Base-by-base conservation (phyloP, 163 green algal species). In the Chloroidium sp. region DNA sequence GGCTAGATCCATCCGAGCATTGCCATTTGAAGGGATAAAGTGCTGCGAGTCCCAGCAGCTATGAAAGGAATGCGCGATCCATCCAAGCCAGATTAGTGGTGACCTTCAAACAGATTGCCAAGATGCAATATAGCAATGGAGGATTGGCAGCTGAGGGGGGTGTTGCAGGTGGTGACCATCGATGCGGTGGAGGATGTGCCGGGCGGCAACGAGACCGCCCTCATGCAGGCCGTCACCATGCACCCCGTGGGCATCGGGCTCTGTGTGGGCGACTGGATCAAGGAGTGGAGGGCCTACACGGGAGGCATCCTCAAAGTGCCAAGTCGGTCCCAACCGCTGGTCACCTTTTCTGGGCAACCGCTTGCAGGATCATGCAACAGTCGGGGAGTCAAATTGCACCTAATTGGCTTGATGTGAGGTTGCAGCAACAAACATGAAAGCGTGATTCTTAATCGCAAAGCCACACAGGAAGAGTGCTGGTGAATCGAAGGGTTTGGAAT, bases 231-330 rank as follows among this genome's bases (percentile, higher is more conserved):
- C 2, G 82, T 86, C 59, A 69, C 58, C 3, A 36, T 72, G 79
- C 82, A 84, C 57, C 86, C 86, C 3, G 80, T 87, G 59, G 78
- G 80, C 1, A 69, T 84, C 8, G 86, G 81, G 13, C 75, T 89
- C 61, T 89, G 86, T 80, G 80, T 77, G 1, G 83, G 86, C 0
- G 68, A 76, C 10, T 82, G 82, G 72, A 81, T 89, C 2, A 77
- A 87, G 59, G 79, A 84, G 64, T 89, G 86, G 86, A 83, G 83
- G 75, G 77, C 75, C 2, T 88, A 87, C 80, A 84, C 72, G 13
- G 77, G 82, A 64, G 84, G 85, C 79, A 83, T 88, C 69, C 86
- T 86, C 74, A 79, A 87, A 72, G 12, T 80, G 2, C 76, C 76
- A 76, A 36, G 69, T 76, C 3, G 69, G 69, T 36, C 36, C 36